Evolutionary conservation across 164 flowering plant species (phyloP).

Genomic region (Sedum album): DNA sequence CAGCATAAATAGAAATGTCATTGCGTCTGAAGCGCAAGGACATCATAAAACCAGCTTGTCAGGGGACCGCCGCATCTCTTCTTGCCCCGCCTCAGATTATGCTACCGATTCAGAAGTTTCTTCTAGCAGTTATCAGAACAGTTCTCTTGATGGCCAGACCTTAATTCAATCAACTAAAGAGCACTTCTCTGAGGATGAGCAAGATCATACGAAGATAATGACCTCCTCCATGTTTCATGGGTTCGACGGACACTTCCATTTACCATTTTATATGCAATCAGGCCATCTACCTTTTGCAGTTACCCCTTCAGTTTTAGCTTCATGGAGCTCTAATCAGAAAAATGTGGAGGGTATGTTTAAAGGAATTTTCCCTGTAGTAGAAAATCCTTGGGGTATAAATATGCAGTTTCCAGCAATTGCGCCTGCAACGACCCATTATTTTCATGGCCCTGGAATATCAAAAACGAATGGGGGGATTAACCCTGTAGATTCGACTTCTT

Average conservation of each 20-base stretch:
- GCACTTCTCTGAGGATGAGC: neutral
- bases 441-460: slow-evolving; percentile 34
- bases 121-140: slow-evolving; percentile 1
- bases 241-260: neutral
- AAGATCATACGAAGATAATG: neutral
- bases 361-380: slow-evolving; percentile 46
- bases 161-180: neutral
- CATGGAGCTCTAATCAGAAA: slow-evolving; percentile 21
- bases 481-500: slow-evolving; percentile 26
- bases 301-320: neutral
- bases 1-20: neutral
- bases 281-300: slow-evolving; percentile 44
- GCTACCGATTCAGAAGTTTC: slow-evolving; percentile 1
- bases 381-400: slow-evolving; percentile 50
- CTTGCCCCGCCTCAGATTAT: neutral
- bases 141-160: neutral
- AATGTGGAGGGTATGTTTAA: slow-evolving; percentile 53
- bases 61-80: neutral
- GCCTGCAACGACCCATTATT: slow-evolving; percentile 42
- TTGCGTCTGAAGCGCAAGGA: neutral
- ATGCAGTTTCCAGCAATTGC: slow-evolving; percentile 57
- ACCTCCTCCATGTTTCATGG: slow-evolving; percentile 3
- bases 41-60: neutral
- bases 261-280: slow-evolving; percentile 9
- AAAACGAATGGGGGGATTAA: slow-evolving; percentile 45